These are phyloP conservation scores for Alternaria arborescens DNA, from an alignment of 2,329 filamentous ascomycete species.

Conservation along the genomic window DNA sequence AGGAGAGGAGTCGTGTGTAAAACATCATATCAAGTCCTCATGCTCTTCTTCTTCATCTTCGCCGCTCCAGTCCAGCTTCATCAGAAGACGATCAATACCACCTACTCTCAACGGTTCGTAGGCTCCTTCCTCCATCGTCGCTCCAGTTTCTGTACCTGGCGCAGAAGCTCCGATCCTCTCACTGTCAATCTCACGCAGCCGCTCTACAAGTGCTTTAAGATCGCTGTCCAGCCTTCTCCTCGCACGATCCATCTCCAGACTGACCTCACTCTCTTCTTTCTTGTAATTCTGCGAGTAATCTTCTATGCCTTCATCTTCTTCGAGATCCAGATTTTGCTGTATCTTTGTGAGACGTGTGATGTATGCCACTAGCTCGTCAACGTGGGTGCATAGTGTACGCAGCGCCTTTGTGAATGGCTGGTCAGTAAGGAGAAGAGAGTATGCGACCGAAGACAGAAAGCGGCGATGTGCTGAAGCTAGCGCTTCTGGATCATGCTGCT, in stretches of 20 bases:
- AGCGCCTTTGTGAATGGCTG: conserved; percentile 69
- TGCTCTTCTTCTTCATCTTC: conserved; percentile 42
- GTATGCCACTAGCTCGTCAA: conserved; percentile 83
- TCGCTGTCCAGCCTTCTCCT: conserved; percentile 71
- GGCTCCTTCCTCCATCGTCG: conserved; percentile 52
- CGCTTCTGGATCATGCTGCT: conserved; percentile 80
- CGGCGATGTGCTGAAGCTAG: conserved; percentile 80
- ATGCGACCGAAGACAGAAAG: conserved; percentile 75
- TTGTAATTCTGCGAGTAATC: conserved; percentile 61
- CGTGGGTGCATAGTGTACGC: conserved; percentile 72
- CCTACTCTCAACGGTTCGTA: conserved; percentile 79
- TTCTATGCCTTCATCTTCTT: conserved; percentile 81
- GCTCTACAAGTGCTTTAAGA: conserved; percentile 68
- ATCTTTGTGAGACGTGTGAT: conserved; percentile 78
- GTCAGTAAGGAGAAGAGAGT: conserved; percentile 72
- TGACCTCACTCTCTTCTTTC: conserved; percentile 75
- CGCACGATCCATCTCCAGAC: conserved; percentile 69
- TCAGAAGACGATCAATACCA: conserved; percentile 83
- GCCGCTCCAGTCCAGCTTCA: conserved; percentile 81
- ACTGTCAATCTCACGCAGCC: conserved; percentile 68
- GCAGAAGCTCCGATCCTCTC: conserved; percentile 50
- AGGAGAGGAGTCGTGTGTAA: neutral
- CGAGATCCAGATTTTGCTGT: conserved; percentile 80
- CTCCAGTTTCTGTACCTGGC: conserved; percentile 19
- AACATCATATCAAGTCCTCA: conserved; percentile 28